Conservation (phyloP, 1,284 basidiomycete genomes). For the Neotropicomus parvogracilis region DNA sequence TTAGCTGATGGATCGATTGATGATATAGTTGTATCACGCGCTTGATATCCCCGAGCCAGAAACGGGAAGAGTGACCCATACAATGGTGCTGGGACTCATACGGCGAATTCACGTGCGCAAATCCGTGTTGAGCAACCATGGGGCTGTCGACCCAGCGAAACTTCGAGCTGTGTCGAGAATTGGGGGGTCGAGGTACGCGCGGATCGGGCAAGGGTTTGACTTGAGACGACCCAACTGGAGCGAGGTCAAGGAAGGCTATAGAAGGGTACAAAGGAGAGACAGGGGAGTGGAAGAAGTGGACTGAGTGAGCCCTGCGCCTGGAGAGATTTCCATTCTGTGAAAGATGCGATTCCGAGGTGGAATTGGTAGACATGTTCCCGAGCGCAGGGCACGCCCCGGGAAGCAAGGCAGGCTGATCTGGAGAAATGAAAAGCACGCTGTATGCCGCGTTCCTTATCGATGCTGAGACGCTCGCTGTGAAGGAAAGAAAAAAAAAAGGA, state of each 20-base stretch:
- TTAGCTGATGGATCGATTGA: conserved; percentile 7
- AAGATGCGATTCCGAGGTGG: conserved; percentile 24
- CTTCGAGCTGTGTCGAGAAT: conserved; percentile 61
- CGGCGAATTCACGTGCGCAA: conserved; percentile 60
- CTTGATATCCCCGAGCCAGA: conserved; percentile 50
- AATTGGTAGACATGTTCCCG: conserved; percentile 25
- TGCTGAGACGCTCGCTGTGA: conserved; percentile 17
- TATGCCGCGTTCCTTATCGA: conserved; percentile 27
- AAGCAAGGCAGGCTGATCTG: conserved; percentile 30
- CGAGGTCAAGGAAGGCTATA: conserved; percentile 38
- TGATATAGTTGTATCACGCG: conserved; percentile 48
- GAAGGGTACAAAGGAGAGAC: conserved; percentile 5
- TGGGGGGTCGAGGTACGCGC: conserved; percentile 59
- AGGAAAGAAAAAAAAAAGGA: conserved; percentile 13
- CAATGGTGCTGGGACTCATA: conserved; percentile 63
- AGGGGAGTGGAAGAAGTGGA: conserved; percentile 4
- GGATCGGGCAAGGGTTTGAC: conserved; percentile 55
- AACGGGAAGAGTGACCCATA: conserved; percentile 45
- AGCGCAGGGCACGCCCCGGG: conserved; percentile 20
- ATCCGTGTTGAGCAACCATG: conserved; percentile 49
- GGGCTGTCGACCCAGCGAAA: conserved; percentile 55
- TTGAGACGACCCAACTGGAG: conserved; percentile 58
- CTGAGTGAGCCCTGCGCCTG: conserved; percentile 6
- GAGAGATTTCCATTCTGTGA: conserved; percentile 22
- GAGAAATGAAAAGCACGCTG: conserved; percentile 34